Base-by-base conservation (phyloP, 2,329 filamentous ascomycete genomes). In the Didymella lethalis region DNA sequence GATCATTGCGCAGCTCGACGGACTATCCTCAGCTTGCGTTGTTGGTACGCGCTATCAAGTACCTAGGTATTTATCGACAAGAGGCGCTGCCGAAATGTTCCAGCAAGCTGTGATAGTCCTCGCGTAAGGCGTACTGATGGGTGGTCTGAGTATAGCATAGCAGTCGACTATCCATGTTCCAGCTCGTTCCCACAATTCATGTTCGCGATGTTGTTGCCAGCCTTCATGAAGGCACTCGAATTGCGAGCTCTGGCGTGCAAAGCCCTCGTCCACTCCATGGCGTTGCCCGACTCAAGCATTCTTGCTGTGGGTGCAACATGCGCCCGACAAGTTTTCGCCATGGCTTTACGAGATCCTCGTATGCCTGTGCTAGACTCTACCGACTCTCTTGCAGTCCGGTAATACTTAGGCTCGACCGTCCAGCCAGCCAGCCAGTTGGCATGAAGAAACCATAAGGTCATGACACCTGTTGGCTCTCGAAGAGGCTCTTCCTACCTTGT, bases 41-140 rank as follows among this genome's bases (percentile, higher is more conserved):
- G 78, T 72, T 80, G 76, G 75, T 82, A 82, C 83, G 85, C 82
- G 85, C 85, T 88, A 88, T 86, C 81, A 86, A 87, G 83, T 86
- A 76, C 74, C 72, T 76, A 76, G 74, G 72, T 73, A 85, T 80
- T 84, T 86, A 85, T 87, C 84, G 84, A 87, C 83, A 87, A 82
- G 82, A 84, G 84, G 85, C 83, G 87, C 86, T 85, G 85, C 84
- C 84, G 71, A 66, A 71, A 69, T 20, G 52, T 65, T 68, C 61
- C 61, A 67, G 71, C 73, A 72, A 70, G 70, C 68, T 69, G 67
- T 68, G 70, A 73, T 67, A 64, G 65, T 66, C 67, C 70, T 70
- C 67, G 64, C 68, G 68, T 66, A 68, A 72, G 73, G 72, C 64
- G 70, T 71, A 61, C 61, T 69, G 69, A 69, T 67, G 61, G 68